A percentile compares a stretch with the other conserved stretches of the same genome.
phyloP scores from a whole-genome alignment of 441 rosid species.

The Raphanus hybrid region DNA sequence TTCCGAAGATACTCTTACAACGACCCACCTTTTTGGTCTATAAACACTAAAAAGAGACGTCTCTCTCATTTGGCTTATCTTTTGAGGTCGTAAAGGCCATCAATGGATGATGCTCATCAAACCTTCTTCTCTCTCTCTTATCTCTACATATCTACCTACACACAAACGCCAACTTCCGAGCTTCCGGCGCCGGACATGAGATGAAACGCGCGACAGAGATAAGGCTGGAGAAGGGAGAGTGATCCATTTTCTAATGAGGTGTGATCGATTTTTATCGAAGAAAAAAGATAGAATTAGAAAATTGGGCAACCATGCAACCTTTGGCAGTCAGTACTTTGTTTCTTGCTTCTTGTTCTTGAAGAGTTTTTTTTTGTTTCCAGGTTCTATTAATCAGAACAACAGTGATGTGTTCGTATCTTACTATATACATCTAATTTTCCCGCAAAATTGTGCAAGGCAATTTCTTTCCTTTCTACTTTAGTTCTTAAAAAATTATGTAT shows the following conservation, averaged over 20 bases:
- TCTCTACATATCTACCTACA: neutral
- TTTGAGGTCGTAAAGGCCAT: constrained; percentile 34
- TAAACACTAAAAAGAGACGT: constrained; percentile 26
- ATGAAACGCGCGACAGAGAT: neutral
- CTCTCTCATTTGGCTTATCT: constrained; percentile 35
- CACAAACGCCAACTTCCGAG: neutral
- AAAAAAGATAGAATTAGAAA: constrained; percentile 19
- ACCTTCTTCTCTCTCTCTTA: neutral
- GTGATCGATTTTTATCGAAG: neutral
- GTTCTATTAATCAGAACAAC: neutral
- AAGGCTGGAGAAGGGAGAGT: neutral
- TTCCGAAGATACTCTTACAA: constrained; percentile 34
- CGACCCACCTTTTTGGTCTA: constrained; percentile 23
- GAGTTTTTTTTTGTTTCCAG: constrained; percentile 2
- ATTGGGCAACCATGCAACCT: constrained; percentile 42
- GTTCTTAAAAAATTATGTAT: too few relatives aligned
- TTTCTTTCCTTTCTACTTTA: neutral
- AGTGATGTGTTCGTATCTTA: neutral
- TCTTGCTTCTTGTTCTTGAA: constrained; percentile 29
- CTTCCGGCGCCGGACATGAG: neutral
- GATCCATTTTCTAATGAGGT: constrained; percentile 36
- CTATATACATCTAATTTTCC: neutral
- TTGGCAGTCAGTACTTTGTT: constrained; percentile 35
- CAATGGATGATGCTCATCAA: constrained; percentile 31
- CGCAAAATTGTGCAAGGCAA: neutral